Percentiles rank a stretch among this genome's conserved stretches.
These are phyloP conservation scores for Kazachstania kunashirensis DNA, from an alignment of 805 yeast species.

Conservation along the genomic window DNA sequence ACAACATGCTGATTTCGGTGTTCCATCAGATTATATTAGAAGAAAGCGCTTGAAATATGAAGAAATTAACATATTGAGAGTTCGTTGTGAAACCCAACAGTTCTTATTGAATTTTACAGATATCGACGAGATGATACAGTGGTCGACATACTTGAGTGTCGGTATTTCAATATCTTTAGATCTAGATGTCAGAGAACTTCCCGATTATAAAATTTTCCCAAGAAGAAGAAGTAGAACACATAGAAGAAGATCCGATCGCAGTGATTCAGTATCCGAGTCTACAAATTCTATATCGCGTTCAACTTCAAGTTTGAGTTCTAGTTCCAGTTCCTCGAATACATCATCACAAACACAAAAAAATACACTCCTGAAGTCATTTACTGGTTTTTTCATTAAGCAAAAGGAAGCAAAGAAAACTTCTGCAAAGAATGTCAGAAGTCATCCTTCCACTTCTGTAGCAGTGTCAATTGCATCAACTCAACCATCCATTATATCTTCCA, in stretches of 20 bases:
- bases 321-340: no score
- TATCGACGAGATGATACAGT: slow-evolving; percentile 59
- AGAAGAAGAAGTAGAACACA: slow-evolving; percentile 49
- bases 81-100: slow-evolving; percentile 79
- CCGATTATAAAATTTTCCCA: slow-evolving; percentile 72
- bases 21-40: slow-evolving; percentile 52
- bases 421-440: no score
- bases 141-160: slow-evolving; percentile 62
- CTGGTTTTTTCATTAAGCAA: no score
- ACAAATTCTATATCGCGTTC: no score
- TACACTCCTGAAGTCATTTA: no score
- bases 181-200: slow-evolving; percentile 57
- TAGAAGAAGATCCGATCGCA: slow-evolving; percentile 5
- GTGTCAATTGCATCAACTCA: no score
- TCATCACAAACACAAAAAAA: no score
- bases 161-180: slow-evolving; percentile 79
- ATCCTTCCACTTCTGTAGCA: no score
- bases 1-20: slow-evolving; percentile 74
- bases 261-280: no score
- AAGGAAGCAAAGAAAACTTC: no score
- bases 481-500: no score
- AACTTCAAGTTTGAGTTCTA: no score
- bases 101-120: slow-evolving; percentile 54
- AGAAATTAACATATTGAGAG: slow-evolving; percentile 49
- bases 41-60: slow-evolving; percentile 24